These are phyloP conservation scores for Aspergillus conjunctus DNA, from an alignment of 495 filamentous ascomycete species.

Conservation along the genomic window DNA sequence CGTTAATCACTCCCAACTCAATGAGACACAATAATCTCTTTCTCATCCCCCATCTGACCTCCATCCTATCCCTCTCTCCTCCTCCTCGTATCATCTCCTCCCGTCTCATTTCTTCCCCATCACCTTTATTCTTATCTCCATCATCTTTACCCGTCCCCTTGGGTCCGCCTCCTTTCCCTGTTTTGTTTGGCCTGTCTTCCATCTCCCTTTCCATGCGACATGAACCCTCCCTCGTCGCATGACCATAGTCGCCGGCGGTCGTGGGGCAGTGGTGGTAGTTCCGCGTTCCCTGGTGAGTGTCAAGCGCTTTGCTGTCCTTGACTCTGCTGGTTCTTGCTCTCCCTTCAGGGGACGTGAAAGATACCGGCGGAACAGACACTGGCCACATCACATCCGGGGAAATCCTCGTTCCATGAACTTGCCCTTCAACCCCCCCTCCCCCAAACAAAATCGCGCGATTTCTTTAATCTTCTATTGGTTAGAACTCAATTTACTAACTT, in stretches of 20 bases:
- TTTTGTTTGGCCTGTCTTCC: conserved; percentile 11
- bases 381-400: neutral
- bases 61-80: conserved; percentile 4
- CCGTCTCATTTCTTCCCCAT: conserved; percentile 21
- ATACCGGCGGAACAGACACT: conserved; percentile 10
- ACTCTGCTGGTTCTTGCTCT: neutral
- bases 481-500: conserved; percentile 20
- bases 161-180: neutral
- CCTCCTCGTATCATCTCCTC: conserved; percentile 8
- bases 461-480: conserved; percentile 4
- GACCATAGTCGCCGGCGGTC: conserved; percentile 39
- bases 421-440: neutral
- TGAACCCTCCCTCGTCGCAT: conserved; percentile 39
- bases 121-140: neutral
- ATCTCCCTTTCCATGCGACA: conserved; percentile 31
- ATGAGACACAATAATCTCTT: neutral
- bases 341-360: conserved; percentile 11
- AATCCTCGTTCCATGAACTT: neutral
- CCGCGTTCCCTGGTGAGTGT: conserved; percentile 43
- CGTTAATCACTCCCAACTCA: conserved; percentile 18
- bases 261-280: conserved; percentile 41
- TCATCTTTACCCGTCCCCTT: conserved; percentile 4
- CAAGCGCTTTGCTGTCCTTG: conserved; percentile 20
- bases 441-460: neutral
- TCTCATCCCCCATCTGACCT: conserved; percentile 14